Percentiles rank a stretch among this genome's conserved stretches.
These are phyloP conservation scores for Ceratopteris richardii DNA, from an alignment of 75 land plant species.

Conservation along the genomic window DNA sequence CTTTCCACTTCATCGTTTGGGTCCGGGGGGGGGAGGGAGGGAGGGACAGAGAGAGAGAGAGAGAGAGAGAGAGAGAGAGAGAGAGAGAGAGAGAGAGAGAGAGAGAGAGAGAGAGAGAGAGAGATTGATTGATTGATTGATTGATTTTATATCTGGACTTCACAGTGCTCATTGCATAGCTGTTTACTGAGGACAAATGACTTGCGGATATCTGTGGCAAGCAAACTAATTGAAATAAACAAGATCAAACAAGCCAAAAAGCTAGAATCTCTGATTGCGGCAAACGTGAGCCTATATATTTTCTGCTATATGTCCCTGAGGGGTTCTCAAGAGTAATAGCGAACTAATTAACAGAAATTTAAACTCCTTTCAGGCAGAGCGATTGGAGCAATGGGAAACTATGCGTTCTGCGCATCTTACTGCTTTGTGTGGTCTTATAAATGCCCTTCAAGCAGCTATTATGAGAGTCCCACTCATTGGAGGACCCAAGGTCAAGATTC, in stretches of 20 bases:
- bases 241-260: conserved; percentile 28
- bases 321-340: too few relatives aligned
- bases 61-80: too few relatives aligned
- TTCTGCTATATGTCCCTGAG: background rate
- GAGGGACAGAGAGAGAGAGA: too few relatives aligned
- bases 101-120: too few relatives aligned
- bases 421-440: conserved; percentile 30
- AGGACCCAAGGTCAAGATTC: conserved; percentile 34
- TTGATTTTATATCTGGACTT: background rate
- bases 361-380: conserved; percentile 16
- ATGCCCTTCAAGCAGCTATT: conserved; percentile 39
- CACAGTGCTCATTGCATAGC: conserved; percentile 3
- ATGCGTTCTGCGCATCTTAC: conserved; percentile 27
- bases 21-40: too few relatives aligned
- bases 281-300: conserved; percentile 21
- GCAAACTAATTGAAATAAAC: conserved; percentile 25
- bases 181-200: conserved; percentile 26
- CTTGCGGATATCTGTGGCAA: conserved; percentile 27
- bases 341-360: too few relatives aligned
- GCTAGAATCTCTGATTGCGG: conserved; percentile 14
- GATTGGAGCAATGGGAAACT: conserved; percentile 29
- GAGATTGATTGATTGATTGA: too few relatives aligned
- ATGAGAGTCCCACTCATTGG: conserved; percentile 42
- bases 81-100: too few relatives aligned
- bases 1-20: too few relatives aligned